Evolutionary conservation across 768 basidiomycete species (phyloP).

Genomic region (Naganishia vishniacii): DNA sequence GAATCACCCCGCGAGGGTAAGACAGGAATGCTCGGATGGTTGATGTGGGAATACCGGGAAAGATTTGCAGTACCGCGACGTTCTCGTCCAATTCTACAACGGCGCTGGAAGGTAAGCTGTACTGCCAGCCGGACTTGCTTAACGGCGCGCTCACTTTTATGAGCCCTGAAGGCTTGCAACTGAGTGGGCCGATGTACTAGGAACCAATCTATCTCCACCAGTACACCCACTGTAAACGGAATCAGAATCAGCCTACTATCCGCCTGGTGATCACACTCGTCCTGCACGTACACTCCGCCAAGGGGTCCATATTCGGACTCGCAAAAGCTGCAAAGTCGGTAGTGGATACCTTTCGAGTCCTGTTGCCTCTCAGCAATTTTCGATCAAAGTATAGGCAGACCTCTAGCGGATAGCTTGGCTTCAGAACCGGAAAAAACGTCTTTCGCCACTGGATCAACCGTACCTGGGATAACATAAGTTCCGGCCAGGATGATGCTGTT

Average conservation of each 20-base stretch:
- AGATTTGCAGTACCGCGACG: conserved; percentile 51
- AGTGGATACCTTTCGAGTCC: conserved; percentile 59
- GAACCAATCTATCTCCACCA: conserved; percentile 64
- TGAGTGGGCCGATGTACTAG: conserved; percentile 77
- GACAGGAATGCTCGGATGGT: conserved; percentile 71
- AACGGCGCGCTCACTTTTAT: conserved; percentile 57
- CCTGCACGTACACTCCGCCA: conserved; percentile 73
- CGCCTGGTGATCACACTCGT: background rate
- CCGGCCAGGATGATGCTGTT: conserved; percentile 84
- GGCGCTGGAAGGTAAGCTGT: background rate
- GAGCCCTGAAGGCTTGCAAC: conserved; percentile 69
- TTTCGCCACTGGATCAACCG: too few relatives aligned
- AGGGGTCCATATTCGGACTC: conserved; percentile 75
- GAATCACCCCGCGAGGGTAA: conserved; percentile 65
- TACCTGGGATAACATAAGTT: conserved; percentile 84
- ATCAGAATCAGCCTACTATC: background rate
- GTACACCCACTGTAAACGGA: background rate
- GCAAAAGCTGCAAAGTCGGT: conserved; percentile 76
- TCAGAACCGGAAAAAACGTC: background rate
- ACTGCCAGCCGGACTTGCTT: too few relatives aligned
- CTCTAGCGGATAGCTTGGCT: conserved; percentile 19
- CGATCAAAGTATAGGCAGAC: conserved; percentile 77
- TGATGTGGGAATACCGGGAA: conserved; percentile 73
- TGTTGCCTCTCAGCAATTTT: conserved; percentile 64
- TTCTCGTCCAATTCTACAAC: conserved; percentile 22